Percentiles rank a stretch among this genome's conserved stretches.
Evolutionary conservation across 306 rosid species (phyloP).

Genomic region (Quercus berberidifolia): DNA sequence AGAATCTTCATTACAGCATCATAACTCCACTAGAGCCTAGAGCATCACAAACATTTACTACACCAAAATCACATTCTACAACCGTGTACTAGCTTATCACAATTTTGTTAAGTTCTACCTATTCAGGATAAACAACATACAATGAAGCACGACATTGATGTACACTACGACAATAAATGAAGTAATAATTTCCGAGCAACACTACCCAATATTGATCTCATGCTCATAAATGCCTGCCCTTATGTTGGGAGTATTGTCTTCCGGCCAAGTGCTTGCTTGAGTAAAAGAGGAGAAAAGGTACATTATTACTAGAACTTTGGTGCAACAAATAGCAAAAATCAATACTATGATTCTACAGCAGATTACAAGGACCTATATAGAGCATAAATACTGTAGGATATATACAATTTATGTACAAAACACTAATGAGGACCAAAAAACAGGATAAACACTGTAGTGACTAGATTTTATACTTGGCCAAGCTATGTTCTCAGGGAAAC

Average conservation of each 20-base stretch:
- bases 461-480: slow-evolving; percentile 7
- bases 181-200: neutral
- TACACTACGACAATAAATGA: neutral
- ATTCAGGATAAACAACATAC: too few relatives aligned
- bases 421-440: slow-evolving; percentile 11
- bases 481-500: slow-evolving; percentile 23
- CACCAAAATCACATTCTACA: too few relatives aligned
- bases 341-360: slow-evolving; percentile 2
- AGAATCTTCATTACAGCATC: too few relatives aligned
- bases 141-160: neutral
- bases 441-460: slow-evolving; percentile 3
- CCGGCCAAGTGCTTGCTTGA: neutral
- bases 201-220: neutral
- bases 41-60: too few relatives aligned
- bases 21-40: too few relatives aligned
- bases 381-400: slow-evolving; percentile 17
- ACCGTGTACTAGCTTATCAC: too few relatives aligned
- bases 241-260: neutral
- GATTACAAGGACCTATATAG: slow-evolving; percentile 2
- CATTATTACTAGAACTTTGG: neutral
- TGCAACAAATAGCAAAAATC: neutral
- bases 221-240: neutral
- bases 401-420: slow-evolving; percentile 43
- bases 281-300: too few relatives aligned
- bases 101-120: too few relatives aligned